Evolutionary conservation across 2,329 filamentous ascomycete genomes (phyloP), one percentile per base, ranked within the genome.

Genomic region (Sporothrix inflata): DNA sequence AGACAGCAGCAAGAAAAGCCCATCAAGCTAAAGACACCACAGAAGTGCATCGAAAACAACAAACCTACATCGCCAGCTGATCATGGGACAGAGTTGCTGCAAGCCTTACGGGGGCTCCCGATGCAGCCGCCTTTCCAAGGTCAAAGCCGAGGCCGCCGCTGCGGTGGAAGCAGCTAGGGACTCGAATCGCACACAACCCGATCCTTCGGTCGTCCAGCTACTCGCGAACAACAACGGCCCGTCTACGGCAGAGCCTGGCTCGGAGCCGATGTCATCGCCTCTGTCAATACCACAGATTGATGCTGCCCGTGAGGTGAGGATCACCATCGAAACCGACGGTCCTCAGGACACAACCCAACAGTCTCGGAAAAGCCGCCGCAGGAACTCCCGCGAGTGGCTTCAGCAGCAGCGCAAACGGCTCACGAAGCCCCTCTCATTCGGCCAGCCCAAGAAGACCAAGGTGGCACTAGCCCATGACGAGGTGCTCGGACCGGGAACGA

Each of bases 1-100:
- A 34, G 21, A 12, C 30, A 21, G 47, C 5, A 1, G 45, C 14
- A 65, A 45, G 27, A 11, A 21, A 42, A 63, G 1, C 8, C 11
- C 16, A 65, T 27, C 30, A 27, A 5, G 34, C 6, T 8, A 11
- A 30, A 30, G 38, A 49, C 24, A 30, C 16, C 1, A 21, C 16
- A 12, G n/a, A 38, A 4, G 16, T 30, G 34, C 11, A 42, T 16
- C 21, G 2, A 47, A 12, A 7, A 40, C 30, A 51, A 1, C n/a
- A 34, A 24, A 63, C 12, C 55, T 9, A 16, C 60, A 19, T 5
- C 16, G 38, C 40, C n/a, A 16, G 3, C 11, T 21, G 30, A 40
- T 27, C 42, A 71, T 68, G 70, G 70, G 70, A 30, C 61, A 71
- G 12, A n/a, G 16, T 6, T 68, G 49, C 14, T 57, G 70, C 63